Base-by-base conservation (phyloP, 352 stramenopile species). In the Globisporangium uncinulatum region DNA sequence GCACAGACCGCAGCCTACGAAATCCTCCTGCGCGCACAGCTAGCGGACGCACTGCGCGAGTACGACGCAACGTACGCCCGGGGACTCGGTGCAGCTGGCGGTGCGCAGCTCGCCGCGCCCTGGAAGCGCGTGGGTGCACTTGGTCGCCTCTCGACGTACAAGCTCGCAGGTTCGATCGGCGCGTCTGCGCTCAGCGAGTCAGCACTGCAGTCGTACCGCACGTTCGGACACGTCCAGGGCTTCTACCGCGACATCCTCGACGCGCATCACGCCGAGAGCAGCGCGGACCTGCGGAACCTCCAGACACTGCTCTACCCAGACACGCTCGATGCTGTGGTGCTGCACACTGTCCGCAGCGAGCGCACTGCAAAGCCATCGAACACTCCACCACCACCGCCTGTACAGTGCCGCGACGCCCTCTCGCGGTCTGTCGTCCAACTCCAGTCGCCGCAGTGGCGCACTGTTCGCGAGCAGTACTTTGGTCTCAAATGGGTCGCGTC, bases 401-500 rank as follows among this genome's bases (percentile, higher is more conserved):
- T 29, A 29, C 7, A 24, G 24, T 17, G 29, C 47, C 47, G 34
- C 49, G 11, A 9, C 44, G 32, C 7, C 4, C 24, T 10, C 15
- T 14, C 10, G 4, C 46, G n/a, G 9, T 24, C 46, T 17, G 15
- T n/a, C 32, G 44, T 32, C 1, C 9, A 14, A 10, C 55, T 32
- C 17, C 46, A 50, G 32, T 24, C 48, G 45, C 19, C 63, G 56
- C 17, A 61, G 39, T 43, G 45, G 59, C 61, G 6, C 63, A 50
- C 8, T 55, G 67, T 44, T 6, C 53, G 56, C 41, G 72, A 78
- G 57, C 71, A 69, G 36, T 84, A 79, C 45, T 59, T 82, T 21
- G 72, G 74, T 5, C 69, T 80, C 61, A 84, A 80, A 34, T 84
- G 74, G 74, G 43, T 80, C 13, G 66, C 51, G 24, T 64, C 73